Evolutionary conservation across 129 eudicot species (phyloP).

Genomic region (Cynara cardunculus): DNA sequence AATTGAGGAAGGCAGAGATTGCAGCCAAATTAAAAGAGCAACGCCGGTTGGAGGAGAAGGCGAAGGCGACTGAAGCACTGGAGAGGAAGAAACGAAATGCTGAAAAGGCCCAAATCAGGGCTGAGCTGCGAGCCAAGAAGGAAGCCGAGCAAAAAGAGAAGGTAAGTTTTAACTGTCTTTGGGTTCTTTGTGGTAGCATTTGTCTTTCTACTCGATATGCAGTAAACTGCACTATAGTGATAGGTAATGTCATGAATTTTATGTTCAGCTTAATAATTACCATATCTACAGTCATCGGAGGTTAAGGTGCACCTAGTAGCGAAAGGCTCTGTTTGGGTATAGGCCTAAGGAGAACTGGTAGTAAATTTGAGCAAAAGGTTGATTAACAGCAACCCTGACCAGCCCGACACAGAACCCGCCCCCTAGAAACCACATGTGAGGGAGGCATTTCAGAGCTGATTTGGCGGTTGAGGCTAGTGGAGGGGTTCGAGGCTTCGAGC

Average conservation of each 20-base stretch:
- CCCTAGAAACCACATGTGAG: too few species aligned
- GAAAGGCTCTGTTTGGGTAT: not conserved
- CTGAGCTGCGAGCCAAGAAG: constrained; percentile 72
- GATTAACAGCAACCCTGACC: too few species aligned
- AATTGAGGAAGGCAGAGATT: constrained; percentile 42
- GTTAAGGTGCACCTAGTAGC: not conserved
- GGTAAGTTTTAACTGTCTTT: constrained; percentile 28
- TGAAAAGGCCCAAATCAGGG: constrained; percentile 77
- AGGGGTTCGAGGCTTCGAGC: too few species aligned
- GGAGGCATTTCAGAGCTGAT: too few species aligned
- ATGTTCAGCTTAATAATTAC: not conserved
- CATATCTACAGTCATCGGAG: constrained; percentile 6
- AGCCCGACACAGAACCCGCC: too few species aligned
- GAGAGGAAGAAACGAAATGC: constrained; percentile 78
- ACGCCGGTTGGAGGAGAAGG: constrained; percentile 67
- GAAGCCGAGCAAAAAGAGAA: constrained; percentile 78
- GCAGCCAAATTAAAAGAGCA: constrained; percentile 72
- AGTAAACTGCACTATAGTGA: not conserved
- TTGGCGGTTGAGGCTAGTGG: too few species aligned
- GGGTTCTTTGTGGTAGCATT: not conserved
- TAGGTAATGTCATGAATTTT: not conserved
- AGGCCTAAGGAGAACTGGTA: not conserved
- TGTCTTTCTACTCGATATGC: not conserved
- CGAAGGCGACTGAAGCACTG: constrained; percentile 78
- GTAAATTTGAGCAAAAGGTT: not conserved